Evolutionary conservation across 768 basidiomycete species (phyloP).

Genomic region (Lanmaoa pseudosensibilis): DNA sequence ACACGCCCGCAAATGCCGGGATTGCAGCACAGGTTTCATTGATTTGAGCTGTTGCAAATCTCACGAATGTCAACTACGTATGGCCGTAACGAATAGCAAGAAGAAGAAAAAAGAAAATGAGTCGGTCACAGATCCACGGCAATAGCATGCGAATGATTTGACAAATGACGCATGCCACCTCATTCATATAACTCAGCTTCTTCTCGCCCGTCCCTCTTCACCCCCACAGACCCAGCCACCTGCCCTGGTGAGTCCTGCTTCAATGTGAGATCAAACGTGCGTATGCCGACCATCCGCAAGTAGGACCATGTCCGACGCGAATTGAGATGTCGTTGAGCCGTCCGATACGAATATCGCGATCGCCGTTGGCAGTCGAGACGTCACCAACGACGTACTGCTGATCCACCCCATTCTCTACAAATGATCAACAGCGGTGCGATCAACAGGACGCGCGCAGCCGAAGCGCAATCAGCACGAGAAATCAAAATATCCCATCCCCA

Average conservation of each 20-base stretch:
- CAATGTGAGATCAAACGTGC: conserved; percentile 1
- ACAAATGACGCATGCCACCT: neutral
- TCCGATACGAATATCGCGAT: conserved; percentile 13
- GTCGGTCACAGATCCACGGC: neutral
- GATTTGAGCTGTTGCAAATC: too few species aligned
- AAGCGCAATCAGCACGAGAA: neutral
- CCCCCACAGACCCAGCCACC: conserved; percentile 46
- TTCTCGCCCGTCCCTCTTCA: too few species aligned
- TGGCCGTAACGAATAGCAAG: too few species aligned
- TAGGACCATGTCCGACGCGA: conserved; percentile 17
- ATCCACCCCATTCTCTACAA: conserved; percentile 39
- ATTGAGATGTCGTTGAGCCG: conserved; percentile 25
- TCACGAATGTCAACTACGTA: too few species aligned
- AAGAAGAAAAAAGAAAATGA: neutral
- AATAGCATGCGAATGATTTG: neutral
- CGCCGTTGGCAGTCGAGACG: conserved; percentile 1
- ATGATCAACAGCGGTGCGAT: conserved; percentile 41
- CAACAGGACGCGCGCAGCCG: conserved; percentile 19
- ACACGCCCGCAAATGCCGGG: too few species aligned
- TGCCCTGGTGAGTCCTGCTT: conserved; percentile 7
- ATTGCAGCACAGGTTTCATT: too few species aligned
- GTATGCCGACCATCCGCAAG: neutral
- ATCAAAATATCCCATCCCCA: neutral
- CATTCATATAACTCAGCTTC: too few species aligned
- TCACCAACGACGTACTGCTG: conserved; percentile 12